Percentiles rank a stretch among this genome's conserved stretches.
Conservation (phyloP, 2,329 filamentous ascomycete species). For the Venturia oleaginea region DNA sequence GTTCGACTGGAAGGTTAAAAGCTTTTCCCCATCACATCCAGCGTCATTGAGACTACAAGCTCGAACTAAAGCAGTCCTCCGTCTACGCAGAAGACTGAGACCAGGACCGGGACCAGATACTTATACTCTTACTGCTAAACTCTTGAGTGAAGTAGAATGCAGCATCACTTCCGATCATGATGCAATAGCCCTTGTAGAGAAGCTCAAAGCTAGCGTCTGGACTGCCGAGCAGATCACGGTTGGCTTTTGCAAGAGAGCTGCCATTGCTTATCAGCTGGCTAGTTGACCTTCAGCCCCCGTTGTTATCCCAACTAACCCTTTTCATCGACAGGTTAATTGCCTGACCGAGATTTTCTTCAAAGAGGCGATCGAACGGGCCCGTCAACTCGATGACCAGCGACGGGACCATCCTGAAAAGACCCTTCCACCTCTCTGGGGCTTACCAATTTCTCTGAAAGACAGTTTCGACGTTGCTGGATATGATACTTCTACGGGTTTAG, state of each 20-base stretch:
- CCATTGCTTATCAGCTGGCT: conserved; percentile 50
- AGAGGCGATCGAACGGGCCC: conserved; percentile 30
- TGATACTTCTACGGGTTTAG: conserved; percentile 51
- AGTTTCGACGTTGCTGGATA: conserved; percentile 51
- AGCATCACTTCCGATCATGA: conserved; percentile 27
- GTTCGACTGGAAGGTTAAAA: no score
- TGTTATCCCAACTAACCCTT: not conserved
- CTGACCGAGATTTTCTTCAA: conserved; percentile 37
- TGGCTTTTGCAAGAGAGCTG: conserved; percentile 46
- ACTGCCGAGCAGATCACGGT: conserved; percentile 34
- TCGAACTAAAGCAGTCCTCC: no score
- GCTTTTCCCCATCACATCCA: no score
- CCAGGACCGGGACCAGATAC: not conserved
- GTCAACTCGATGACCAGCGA: conserved; percentile 30
- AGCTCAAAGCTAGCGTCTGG: conserved; percentile 20
- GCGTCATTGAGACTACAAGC: no score
- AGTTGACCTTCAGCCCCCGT: not conserved
- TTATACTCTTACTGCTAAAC: not conserved
- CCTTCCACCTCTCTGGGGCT: conserved; percentile 40
- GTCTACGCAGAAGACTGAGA: not conserved
- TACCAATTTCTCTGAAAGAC: conserved; percentile 46
- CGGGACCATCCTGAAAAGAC: conserved; percentile 31
- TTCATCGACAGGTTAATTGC: conserved; percentile 21
- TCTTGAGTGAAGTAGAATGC: conserved; percentile 19
- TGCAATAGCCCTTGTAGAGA: conserved; percentile 23